Percentiles rank a stretch among this genome's conserved stretches.
Conservation (phyloP, 108 stramenopile species). For the Cyclotella cryptica region DNA sequence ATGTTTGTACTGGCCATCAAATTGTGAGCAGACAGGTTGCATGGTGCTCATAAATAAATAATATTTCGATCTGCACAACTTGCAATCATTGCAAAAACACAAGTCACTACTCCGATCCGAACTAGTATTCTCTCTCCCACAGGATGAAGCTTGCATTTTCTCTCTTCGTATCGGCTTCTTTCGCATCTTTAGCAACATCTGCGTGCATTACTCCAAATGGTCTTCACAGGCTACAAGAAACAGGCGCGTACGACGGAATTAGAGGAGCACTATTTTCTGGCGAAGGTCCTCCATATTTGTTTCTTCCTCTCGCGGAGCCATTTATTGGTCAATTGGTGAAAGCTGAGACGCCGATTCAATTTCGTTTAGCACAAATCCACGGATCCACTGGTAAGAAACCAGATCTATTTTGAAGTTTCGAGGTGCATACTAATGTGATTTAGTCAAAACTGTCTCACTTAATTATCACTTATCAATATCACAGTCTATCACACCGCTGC, state of each 20-base stretch:
- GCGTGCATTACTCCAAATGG: constrained; percentile 5
- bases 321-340: constrained; percentile 3
- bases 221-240: background rate
- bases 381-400: background rate
- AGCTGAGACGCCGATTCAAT: constrained; percentile 5
- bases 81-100: too few species aligned
- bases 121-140: too few species aligned
- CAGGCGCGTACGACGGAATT: background rate
- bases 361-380: background rate
- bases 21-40: too few species aligned
- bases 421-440: too few species aligned
- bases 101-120: too few species aligned
- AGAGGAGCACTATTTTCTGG: background rate
- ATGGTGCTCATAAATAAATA: too few species aligned
- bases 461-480: background rate
- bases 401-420: too few species aligned
- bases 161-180: background rate
- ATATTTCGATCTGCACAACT: too few species aligned
- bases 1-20: too few species aligned
- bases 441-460: too few species aligned
- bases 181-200: background rate
- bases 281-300: background rate
- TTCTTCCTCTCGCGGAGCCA: constrained; percentile 5
- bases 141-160: constrained; percentile 7
- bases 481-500: constrained; percentile 7